These are phyloP conservation scores for Beauveria scarabaeidicola DNA, from an alignment of 2,329 filamentous ascomycete species.

Conservation along the genomic window DNA sequence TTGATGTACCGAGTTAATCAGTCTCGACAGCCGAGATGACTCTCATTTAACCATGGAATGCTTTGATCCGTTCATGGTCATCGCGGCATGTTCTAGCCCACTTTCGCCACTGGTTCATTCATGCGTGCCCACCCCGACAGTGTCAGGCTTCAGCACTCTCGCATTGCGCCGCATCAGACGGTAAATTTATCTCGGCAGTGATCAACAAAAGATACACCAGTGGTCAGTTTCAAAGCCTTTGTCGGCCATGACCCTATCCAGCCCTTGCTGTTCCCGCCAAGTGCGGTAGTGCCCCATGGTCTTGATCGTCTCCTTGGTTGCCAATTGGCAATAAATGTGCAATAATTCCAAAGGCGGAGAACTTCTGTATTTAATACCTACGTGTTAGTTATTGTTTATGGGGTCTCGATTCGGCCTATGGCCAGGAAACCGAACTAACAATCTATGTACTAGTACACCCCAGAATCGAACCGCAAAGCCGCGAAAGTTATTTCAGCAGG, in stretches of 20 bases:
- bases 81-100: neutral
- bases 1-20: neutral
- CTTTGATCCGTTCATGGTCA: neutral
- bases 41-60: constrained; percentile 1
- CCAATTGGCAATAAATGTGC: neutral
- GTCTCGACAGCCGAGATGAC: neutral
- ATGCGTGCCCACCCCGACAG: neutral
- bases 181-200: too few species aligned
- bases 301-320: neutral
- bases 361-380: neutral
- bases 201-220: too few species aligned
- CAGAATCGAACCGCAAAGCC: too few species aligned
- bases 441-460: too few species aligned
- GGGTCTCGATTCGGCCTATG: too few species aligned
- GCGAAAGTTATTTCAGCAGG: too few species aligned
- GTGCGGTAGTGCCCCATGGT: neutral
- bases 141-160: too few species aligned
- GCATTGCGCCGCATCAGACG: too few species aligned
- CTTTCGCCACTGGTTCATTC: neutral
- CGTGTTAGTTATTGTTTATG: neutral
- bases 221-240: too few species aligned
- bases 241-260: neutral
- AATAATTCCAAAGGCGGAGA: neutral
- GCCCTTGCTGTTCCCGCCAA: neutral
- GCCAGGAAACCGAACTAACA: too few species aligned